A percentile compares a stretch with the other conserved stretches of the same genome.
Evolutionary conservation across 129 eudicot species (phyloP).

Genomic region (Flaveria robusta): DNA sequence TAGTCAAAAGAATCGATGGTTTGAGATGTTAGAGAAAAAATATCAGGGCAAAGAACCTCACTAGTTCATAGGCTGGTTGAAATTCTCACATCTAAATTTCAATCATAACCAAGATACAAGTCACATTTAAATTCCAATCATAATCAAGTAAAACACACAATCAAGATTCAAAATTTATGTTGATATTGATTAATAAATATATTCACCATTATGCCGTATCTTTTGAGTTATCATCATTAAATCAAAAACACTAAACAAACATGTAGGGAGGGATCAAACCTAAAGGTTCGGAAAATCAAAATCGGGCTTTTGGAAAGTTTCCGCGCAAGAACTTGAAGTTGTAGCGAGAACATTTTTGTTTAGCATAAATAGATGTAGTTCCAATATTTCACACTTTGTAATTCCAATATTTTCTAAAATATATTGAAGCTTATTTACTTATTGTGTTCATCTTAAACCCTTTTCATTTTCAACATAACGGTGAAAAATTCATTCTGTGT

Average conservation of each 20-base stretch:
- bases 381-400: too few species aligned
- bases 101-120: neutral
- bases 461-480: too few species aligned
- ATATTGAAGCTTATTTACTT: too few species aligned
- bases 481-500: too few species aligned
- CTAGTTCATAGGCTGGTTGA: neutral
- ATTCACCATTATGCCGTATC: neutral
- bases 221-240: slow-evolving; percentile 1
- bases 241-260: neutral
- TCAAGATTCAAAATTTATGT: neutral
- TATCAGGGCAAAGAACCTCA: neutral
- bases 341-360: too few species aligned
- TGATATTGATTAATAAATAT: neutral
- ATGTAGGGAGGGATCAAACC: too few species aligned
- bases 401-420: too few species aligned
- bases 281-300: too few species aligned
- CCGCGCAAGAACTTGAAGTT: too few species aligned
- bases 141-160: neutral
- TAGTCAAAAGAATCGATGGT: neutral
- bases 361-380: too few species aligned
- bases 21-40: neutral
- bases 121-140: neutral
- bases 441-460: too few species aligned
- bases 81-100: neutral
- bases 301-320: too few species aligned